Conservation (phyloP, 129 eudicot genomes). For the Sambucus nigra region DNA sequence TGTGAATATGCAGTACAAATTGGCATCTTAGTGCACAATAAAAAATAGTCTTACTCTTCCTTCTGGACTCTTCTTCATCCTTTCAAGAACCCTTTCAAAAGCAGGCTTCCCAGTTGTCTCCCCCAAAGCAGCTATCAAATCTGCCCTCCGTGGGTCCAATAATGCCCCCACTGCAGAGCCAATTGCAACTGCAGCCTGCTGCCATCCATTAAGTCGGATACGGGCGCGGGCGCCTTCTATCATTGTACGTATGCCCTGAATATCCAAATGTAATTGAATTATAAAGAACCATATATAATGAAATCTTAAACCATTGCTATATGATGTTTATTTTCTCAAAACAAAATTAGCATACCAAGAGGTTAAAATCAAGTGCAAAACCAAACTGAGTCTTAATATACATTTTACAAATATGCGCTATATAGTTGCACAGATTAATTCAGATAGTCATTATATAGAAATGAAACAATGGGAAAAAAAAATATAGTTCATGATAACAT, state of each 20-base stretch:
- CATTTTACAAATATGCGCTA: too few species aligned
- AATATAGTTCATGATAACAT: too few species aligned
- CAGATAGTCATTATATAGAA: too few species aligned
- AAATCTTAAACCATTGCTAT: neutral
- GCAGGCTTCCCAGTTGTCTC: slow-evolving; percentile 92
- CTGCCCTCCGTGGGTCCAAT: slow-evolving; percentile 87
- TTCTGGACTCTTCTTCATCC: slow-evolving; percentile 77
- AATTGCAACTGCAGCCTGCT: slow-evolving; percentile 88
- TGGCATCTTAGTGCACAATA: neutral
- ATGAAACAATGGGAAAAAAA: too few species aligned
- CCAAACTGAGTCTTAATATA: too few species aligned
- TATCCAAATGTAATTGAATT: slow-evolving; percentile 5
- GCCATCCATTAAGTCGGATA: slow-evolving; percentile 71
- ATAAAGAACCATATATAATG: neutral
- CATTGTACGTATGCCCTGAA: slow-evolving; percentile 30
- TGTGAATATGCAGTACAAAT: neutral
- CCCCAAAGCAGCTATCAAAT: slow-evolving; percentile 86
- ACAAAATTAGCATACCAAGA: too few species aligned
- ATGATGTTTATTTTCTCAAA: too few species aligned
- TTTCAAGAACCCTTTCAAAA: slow-evolving; percentile 75
- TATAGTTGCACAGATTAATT: too few species aligned
- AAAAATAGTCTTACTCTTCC: slow-evolving; percentile 49
- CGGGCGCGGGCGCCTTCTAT: slow-evolving; percentile 43
- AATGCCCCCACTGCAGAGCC: slow-evolving; percentile 89
- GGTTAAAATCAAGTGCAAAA: too few species aligned